These are phyloP conservation scores for Saccharomycopsis oosterbeekiorum DNA, from an alignment of 805 yeast genomes.

Conservation along the genomic window DNA sequence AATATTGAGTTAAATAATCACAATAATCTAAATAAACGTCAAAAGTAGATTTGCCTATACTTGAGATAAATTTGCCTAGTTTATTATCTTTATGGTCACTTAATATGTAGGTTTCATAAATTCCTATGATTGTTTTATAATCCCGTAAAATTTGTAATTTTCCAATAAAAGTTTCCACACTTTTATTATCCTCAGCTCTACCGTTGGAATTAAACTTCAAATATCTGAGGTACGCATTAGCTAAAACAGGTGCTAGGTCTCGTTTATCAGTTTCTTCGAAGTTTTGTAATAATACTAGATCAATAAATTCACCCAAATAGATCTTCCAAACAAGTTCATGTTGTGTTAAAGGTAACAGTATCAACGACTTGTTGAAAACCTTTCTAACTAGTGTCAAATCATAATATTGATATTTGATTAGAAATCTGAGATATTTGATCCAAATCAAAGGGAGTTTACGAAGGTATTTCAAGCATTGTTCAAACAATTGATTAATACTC, in stretches of 20 bases:
- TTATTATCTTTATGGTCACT: constrained; percentile 22
- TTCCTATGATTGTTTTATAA: constrained; percentile 22
- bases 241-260: constrained; percentile 1
- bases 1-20: constrained; percentile 30
- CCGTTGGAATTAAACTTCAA: constrained; percentile 15
- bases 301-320: constrained; percentile 38
- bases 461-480: constrained; percentile 34
- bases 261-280: constrained; percentile 25
- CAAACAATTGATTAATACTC: constrained; percentile 36
- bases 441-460: constrained; percentile 41
- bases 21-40: constrained; percentile 39
- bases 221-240: constrained; percentile 4
- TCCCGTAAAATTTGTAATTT: constrained; percentile 28
- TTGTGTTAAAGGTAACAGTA: constrained; percentile 38
- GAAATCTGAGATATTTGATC: constrained; percentile 38
- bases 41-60: constrained; percentile 33
- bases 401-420: constrained; percentile 25
- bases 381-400: constrained; percentile 32
- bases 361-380: constrained; percentile 41
- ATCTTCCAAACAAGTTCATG: constrained; percentile 48
- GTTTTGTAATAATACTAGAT: constrained; percentile 18
- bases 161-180: constrained; percentile 27
- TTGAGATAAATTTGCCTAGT: constrained; percentile 24
- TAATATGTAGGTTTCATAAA: constrained; percentile 28
- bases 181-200: constrained; percentile 5